Evolutionary conservation across 345 rosid species (phyloP), one percentile per base, ranked within the genome.

Genomic region (Eucalyptus shirleyi): DNA sequence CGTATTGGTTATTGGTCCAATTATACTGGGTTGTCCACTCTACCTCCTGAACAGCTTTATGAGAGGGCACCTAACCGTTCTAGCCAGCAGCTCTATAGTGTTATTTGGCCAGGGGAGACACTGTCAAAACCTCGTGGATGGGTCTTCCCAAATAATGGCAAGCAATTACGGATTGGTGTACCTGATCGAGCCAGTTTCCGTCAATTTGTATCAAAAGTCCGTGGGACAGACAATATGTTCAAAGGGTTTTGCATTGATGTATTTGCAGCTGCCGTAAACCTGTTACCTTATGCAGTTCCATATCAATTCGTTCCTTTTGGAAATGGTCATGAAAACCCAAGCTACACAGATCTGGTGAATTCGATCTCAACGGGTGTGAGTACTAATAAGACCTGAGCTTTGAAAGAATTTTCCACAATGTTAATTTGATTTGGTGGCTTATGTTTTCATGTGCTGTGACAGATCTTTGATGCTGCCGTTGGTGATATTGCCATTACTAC

Each of bases 41-140:
- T 89, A 80, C 88, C 95, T 90, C 99, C 99, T 0, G 99, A 95
- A 92, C 91, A 90, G 86, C 94, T 97, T 87, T 92, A 95, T 88
- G 23, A 89, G 50, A 95, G 89, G 88, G 92, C 94, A 87, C 95
- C 96, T 50, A 97, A 96, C 91, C 93, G 93, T 67, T 96, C 98
- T 80, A 93, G 56, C 92, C 98, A 93, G 91, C 89, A 96, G 34
- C 92, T 98, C 40, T 89, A 92, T 85, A 86, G 87, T 87, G 99
- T 95, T 87, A 95, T 98, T 86, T 98, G 99, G 99, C 99, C 99
- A 2, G 99, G 99, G 65, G 99, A 97, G 89, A 93, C 96, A n/a
- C 88, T 89, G 87, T 69, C 89, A 49, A 94, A 89, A 60, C 99
- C 99, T 55, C 98, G 98, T 19, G 99, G 99, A 90, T 98, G 99